phyloP scores from a whole-genome alignment of 2,329 filamentous ascomycete species.

The Ceratocystis cubensis region DNA sequence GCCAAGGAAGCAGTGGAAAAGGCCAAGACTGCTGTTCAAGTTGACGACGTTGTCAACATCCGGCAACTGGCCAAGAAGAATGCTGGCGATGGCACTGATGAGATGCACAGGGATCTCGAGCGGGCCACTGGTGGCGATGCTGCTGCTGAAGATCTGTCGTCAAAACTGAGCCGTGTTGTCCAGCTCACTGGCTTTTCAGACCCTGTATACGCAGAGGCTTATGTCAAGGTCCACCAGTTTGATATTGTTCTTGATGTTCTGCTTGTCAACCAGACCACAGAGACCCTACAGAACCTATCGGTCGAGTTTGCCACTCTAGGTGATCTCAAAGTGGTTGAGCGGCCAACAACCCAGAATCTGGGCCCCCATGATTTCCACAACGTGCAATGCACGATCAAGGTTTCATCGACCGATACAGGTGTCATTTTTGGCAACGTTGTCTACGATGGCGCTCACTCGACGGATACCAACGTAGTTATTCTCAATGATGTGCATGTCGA shows the following conservation, averaged over 20 bases:
- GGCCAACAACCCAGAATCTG: slow-evolving; percentile 90
- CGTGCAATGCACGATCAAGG: slow-evolving; percentile 96
- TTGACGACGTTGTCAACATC: slow-evolving; percentile 89
- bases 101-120: slow-evolving; percentile 80
- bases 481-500: slow-evolving; percentile 96
- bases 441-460: slow-evolving; percentile 85
- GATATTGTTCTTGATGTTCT: slow-evolving; percentile 95
- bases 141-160: slow-evolving; percentile 70
- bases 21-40: slow-evolving; percentile 85
- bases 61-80: slow-evolving; percentile 91
- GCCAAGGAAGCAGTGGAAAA: slow-evolving; percentile 86
- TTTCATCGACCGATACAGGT: slow-evolving; percentile 92
- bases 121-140: slow-evolving; percentile 87
- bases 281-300: slow-evolving; percentile 91
- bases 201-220: slow-evolving; percentile 95
- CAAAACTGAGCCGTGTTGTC: slow-evolving; percentile 89
- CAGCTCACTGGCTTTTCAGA: slow-evolving; percentile 98
- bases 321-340: slow-evolving; percentile 93
- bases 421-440: slow-evolving; percentile 99
- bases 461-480: slow-evolving; percentile 92
- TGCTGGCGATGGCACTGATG: slow-evolving; percentile 64
- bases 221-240: slow-evolving; percentile 97
- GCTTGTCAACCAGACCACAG: slow-evolving; percentile 90
- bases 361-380: slow-evolving; percentile 95
- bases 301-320: slow-evolving; percentile 98